phyloP scores from a whole-genome alignment of 805 yeast genomes.

The Starmerella asiatica region DNA sequence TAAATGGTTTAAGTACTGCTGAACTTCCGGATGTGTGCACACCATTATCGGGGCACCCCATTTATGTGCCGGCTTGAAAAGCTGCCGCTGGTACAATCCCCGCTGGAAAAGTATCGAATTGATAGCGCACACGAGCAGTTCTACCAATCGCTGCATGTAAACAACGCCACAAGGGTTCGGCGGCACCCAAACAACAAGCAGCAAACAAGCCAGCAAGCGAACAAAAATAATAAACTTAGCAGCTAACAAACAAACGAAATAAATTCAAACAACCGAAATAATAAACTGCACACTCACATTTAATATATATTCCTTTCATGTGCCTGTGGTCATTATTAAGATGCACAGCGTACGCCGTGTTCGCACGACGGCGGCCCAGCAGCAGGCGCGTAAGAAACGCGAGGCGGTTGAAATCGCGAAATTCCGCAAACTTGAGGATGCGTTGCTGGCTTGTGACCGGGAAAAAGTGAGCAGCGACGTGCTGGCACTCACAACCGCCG shows the following conservation, averaged over 20 bases:
- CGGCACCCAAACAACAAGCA: too few relatives aligned
- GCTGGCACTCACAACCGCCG: constrained; percentile 40
- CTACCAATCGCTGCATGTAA: constrained; percentile 30
- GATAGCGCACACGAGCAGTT: constrained; percentile 71
- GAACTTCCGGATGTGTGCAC: constrained; percentile 63
- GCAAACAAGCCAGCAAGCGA: too few relatives aligned
- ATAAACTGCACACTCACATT: too few relatives aligned
- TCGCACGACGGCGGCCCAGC: constrained; percentile 43
- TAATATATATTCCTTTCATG: too few relatives aligned
- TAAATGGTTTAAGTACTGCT: constrained; percentile 50
- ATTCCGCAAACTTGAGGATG: constrained; percentile 37
- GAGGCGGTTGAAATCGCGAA: constrained; percentile 50
- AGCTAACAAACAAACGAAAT: too few relatives aligned
- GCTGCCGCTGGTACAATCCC: constrained; percentile 79
- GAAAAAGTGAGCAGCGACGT: constrained; percentile 29
- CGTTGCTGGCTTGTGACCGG: constrained; percentile 26
- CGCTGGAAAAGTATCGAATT: constrained; percentile 76
- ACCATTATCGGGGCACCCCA: constrained; percentile 66
- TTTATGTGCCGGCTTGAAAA: constrained; percentile 61
- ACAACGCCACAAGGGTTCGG: too few relatives aligned
- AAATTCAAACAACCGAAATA: too few relatives aligned
- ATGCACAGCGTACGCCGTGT: constrained; percentile 62
- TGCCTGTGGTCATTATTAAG: too few relatives aligned
- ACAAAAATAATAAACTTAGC: too few relatives aligned
- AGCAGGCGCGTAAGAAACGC: constrained; percentile 35